Evolutionary conservation across 192 early-diverging fungal genomes (phyloP).

Genomic region (Entomortierella chlamydospora): DNA sequence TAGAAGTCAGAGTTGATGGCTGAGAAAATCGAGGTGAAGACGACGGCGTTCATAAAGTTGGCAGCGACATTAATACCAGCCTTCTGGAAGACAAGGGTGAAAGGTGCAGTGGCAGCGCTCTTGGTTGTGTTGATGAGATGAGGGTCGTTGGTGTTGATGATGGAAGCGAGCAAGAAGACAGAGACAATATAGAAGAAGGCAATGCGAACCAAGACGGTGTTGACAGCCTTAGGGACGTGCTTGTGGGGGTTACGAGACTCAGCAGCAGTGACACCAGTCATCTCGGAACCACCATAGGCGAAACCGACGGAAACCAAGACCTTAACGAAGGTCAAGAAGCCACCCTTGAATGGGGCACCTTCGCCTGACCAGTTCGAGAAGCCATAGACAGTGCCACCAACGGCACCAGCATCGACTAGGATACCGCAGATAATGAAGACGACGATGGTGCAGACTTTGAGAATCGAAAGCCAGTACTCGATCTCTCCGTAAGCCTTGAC

Average conservation of each 20-base stretch:
- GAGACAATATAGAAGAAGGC: slow-evolving; percentile 74
- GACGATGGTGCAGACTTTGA: slow-evolving; percentile 76
- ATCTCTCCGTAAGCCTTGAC: slow-evolving; percentile 82
- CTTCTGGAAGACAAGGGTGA: slow-evolving; percentile 73
- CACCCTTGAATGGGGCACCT: slow-evolving; percentile 73
- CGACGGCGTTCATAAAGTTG: slow-evolving; percentile 79
- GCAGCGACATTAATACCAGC: slow-evolving; percentile 73
- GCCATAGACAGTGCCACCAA: slow-evolving; percentile 70
- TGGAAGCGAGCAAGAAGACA: slow-evolving; percentile 76
- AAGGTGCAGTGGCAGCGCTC: slow-evolving; percentile 72
- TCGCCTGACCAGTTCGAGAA: slow-evolving; percentile 69
- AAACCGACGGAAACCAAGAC: slow-evolving; percentile 83
- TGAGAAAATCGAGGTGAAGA: slow-evolving; percentile 74
- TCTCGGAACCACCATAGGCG: slow-evolving; percentile 89
- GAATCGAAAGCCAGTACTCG: slow-evolving; percentile 79
- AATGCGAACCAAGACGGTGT: slow-evolving; percentile 81
- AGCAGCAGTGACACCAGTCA: slow-evolving; percentile 91
- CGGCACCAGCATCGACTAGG: slow-evolving; percentile 74
- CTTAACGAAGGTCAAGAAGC: slow-evolving; percentile 69
- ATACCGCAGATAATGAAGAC: slow-evolving; percentile 88
- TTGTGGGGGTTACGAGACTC: slow-evolving; percentile 83
- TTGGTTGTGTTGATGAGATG: slow-evolving; percentile 57
- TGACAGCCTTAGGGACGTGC: slow-evolving; percentile 77
- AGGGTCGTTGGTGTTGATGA: slow-evolving; percentile 69
- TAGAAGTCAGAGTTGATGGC: slow-evolving; percentile 92